Percentiles rank a stretch among this genome's conserved stretches.
These are phyloP conservation scores for Colletotrichum ledebouriae DNA, from an alignment of 2,329 filamentous ascomycete species.

Conservation along the genomic window DNA sequence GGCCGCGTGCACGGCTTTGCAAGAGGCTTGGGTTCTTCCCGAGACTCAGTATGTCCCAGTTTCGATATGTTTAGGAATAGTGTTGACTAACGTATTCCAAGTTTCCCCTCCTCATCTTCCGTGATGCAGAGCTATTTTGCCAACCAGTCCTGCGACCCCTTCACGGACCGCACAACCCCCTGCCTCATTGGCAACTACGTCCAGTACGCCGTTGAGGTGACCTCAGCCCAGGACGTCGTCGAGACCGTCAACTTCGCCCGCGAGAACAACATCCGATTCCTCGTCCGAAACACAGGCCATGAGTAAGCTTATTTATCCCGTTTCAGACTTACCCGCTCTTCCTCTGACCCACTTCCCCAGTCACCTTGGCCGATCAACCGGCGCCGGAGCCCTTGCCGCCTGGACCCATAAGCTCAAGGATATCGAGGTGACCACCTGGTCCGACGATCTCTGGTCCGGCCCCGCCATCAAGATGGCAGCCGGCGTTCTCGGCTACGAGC, in stretches of 20 bases:
- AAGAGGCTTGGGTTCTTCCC: conserved; percentile 51
- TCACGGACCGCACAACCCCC: conserved; percentile 52
- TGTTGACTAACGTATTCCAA: conserved; percentile 39
- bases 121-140: conserved; percentile 56
- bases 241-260: conserved; percentile 54
- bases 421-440: conserved; percentile 57
- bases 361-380: conserved; percentile 53
- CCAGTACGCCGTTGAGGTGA: conserved; percentile 54
- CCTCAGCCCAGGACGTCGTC: conserved; percentile 48
- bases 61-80: background rate
- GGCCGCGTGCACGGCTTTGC: conserved; percentile 55
- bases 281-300: conserved; percentile 53
- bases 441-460: conserved; percentile 59
- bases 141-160: conserved; percentile 56
- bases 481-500: conserved; percentile 64
- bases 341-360: conserved; percentile 47
- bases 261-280: conserved; percentile 53
- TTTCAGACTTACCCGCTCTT: conserved; percentile 44
- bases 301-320: conserved; percentile 43
- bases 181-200: conserved; percentile 61
- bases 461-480: conserved; percentile 66
- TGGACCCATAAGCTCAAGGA: conserved; percentile 58
- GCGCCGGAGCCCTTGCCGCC: conserved; percentile 55
- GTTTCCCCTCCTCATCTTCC: conserved; percentile 54
- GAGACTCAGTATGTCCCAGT: conserved; percentile 51